These are phyloP conservation scores for Heimioporus punctisporus DNA, from an alignment of 1,284 basidiomycete genomes.

Conservation along the genomic window DNA sequence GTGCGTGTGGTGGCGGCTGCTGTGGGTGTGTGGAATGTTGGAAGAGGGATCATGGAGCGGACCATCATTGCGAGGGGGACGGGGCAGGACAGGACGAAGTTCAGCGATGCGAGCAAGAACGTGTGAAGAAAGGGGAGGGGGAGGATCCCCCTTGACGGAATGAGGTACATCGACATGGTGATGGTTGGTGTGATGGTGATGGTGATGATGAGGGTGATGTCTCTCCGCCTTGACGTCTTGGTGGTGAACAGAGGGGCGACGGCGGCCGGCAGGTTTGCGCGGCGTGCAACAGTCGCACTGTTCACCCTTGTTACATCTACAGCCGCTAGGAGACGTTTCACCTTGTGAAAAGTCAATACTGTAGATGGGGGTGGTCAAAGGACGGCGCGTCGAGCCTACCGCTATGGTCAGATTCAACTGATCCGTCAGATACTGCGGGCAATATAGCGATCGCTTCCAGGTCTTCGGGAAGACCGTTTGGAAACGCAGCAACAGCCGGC, in stretches of 20 bases:
- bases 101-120: conserved; percentile 57
- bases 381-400: conserved; percentile 40
- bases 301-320: conserved; percentile 45
- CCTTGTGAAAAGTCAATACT: conserved; percentile 38
- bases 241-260: conserved; percentile 34
- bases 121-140: conserved; percentile 35
- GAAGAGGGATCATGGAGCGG: conserved; percentile 45
- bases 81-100: conserved; percentile 57
- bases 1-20: conserved; percentile 43
- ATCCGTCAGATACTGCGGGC: conserved; percentile 42
- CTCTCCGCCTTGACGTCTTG: conserved; percentile 32
- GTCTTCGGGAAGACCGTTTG: conserved; percentile 66
- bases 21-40: conserved; percentile 37
- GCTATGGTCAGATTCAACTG: conserved; percentile 50
- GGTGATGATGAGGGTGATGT: conserved; percentile 18
- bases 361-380: conserved; percentile 27
- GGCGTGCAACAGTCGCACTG: conserved; percentile 62
- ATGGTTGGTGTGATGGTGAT: conserved; percentile 6
- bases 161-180: conserved; percentile 11
- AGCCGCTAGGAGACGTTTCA: conserved; percentile 46
- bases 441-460: conserved; percentile 62
- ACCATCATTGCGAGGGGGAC: conserved; percentile 38
- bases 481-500: conserved; percentile 69
- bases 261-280: conserved; percentile 30
- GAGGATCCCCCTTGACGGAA: conserved; percentile 9